phyloP scores from a whole-genome alignment of 2,329 filamentous ascomycete species.

The Neonectria hederae region DNA sequence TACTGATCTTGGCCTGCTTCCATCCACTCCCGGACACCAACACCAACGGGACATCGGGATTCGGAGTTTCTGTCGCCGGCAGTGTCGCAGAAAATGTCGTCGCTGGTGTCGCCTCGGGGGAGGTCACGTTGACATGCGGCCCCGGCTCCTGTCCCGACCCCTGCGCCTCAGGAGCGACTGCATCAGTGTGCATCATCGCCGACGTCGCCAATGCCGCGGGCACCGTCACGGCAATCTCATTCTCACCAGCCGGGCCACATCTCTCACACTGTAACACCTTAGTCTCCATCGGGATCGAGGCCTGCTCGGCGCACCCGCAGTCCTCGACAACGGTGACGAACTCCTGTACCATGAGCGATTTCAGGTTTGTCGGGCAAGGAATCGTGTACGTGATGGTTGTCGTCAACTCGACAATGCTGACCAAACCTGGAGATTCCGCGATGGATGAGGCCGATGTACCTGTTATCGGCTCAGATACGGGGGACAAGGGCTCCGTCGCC shows the following conservation, averaged over 20 bases:
- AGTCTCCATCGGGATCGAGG: constrained; percentile 35
- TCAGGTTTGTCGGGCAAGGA: constrained; percentile 46
- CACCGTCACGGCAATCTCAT: constrained; percentile 37
- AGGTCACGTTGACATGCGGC: neutral
- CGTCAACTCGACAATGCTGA: constrained; percentile 13
- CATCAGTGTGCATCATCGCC: neutral
- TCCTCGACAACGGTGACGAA: constrained; percentile 46
- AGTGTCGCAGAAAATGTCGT: neutral
- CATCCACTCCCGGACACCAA: constrained; percentile 22
- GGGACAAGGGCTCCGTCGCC: neutral
- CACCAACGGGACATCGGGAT: constrained; percentile 12
- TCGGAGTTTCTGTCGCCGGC: constrained; percentile 21
- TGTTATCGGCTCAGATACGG: neutral
- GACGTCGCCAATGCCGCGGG: constrained; percentile 27
- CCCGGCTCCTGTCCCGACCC: neutral
- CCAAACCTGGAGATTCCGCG: neutral
- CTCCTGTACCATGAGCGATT: constrained; percentile 44
- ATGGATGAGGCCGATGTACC: neutral
- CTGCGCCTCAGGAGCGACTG: neutral
- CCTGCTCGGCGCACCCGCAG: constrained; percentile 32
- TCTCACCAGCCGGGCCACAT: constrained; percentile 37
- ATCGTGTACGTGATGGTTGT: constrained; percentile 40
- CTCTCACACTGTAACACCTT: constrained; percentile 33
- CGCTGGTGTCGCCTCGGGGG: neutral
- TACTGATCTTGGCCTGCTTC: constrained; percentile 21